Base-by-base conservation (phyloP, 1,139 yeast genomes). In the Kodamaea sp. region DNA sequence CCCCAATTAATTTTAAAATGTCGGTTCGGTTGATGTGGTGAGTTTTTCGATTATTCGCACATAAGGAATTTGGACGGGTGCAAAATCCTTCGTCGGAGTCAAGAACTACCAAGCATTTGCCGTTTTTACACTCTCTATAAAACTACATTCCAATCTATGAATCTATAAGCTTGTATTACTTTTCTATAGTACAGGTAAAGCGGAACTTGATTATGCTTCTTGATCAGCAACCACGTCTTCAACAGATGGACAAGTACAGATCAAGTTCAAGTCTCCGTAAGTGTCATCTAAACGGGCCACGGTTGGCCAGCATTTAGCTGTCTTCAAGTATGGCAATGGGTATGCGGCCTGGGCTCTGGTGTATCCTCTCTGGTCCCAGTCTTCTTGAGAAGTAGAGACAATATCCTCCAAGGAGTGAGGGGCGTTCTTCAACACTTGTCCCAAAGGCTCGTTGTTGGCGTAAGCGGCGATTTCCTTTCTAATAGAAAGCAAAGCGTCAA, bases 281-380 rank as follows among this genome's bases (percentile, higher is more conserved):
- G 95, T 83, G 57, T 92, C 98, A 59, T 92, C 95, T 43, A 92
- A 74, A 61, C 97, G 79, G 11, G 96, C 77, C 29, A 89, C 96
- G 1, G 90, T 72, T 27, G 98, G 97, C 98, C 98, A 92, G 61
- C 90, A 86, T 64, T 92, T 92, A 59, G 82, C 73, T 24, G 70
- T 66, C 57, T 76, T 79, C 57, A 92, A 75, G 57, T 74, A 80
- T 14, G 83, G 78, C 44, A 88, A 70, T 38, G 98, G 97, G 61
- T 79, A 92, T 9, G 95, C 97, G 5, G 98, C 98, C 59, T 83
- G 81, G 55, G 88, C 94, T 57, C 97, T 78, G 7, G 96, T 74
- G 66, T 92, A 92, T 3, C 96, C 95, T 58, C 97, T 79, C 18
- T 77, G 63, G 11, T 59, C 62, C 82, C 96, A 89, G 59, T 88